Conservation (phyloP, 2,329 filamentous ascomycete species). For the Beauveria sp. region DNA sequence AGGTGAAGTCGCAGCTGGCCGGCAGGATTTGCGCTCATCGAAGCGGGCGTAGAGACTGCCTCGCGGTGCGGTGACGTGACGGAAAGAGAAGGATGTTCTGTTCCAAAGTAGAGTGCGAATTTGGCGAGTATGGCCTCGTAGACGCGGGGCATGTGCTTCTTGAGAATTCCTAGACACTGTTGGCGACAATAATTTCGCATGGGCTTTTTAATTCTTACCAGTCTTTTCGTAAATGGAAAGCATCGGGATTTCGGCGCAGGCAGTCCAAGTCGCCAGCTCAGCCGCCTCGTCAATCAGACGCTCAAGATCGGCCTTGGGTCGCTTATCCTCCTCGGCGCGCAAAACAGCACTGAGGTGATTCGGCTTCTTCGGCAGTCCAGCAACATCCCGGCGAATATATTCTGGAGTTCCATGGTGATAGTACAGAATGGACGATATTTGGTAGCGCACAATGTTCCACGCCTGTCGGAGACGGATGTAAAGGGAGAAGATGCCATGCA, state of each 20-base stretch:
- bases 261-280: conserved; percentile 89
- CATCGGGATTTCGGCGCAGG: conserved; percentile 77
- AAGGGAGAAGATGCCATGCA: conserved; percentile 79
- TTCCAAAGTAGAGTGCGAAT: conserved; percentile 80
- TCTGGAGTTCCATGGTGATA: conserved; percentile 96
- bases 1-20: conserved; percentile 59
- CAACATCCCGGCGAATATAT: conserved; percentile 82
- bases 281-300: conserved; percentile 82
- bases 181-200: conserved; percentile 7
- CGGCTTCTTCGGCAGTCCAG: conserved; percentile 64
- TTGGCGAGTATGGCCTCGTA: conserved; percentile 74
- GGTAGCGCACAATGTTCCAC: conserved; percentile 71
- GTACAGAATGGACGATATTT: conserved; percentile 73
- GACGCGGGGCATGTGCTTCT: conserved; percentile 78
- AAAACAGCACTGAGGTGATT: conserved; percentile 84
- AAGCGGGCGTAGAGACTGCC: conserved; percentile 22
- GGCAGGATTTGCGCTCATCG: conserved; percentile 22
- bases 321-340: conserved; percentile 61
- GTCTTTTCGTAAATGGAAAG: conserved; percentile 89
- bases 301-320: conserved; percentile 68
- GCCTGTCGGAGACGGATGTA: conserved; percentile 76
- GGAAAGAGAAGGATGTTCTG: conserved; percentile 62
- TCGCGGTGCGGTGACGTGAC: conserved; percentile 38
- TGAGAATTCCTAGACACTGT: conserved; percentile 64
- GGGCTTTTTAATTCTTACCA: conserved; percentile 44